These are phyloP conservation scores for Komagataea norvegica DNA, from an alignment of 1,139 yeast species.

Conservation along the genomic window DNA sequence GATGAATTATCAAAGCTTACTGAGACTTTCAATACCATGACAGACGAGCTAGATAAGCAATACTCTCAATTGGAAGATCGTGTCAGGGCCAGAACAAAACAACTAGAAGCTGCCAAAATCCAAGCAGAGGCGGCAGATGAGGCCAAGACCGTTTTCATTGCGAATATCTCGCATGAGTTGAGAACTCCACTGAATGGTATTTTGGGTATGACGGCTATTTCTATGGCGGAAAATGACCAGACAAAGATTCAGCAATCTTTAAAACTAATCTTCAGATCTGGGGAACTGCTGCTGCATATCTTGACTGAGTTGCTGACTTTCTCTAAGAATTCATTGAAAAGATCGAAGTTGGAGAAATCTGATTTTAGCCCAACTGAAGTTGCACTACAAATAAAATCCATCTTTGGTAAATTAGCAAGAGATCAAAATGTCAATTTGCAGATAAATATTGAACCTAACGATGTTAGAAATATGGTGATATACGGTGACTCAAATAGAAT, in stretches of 20 bases:
- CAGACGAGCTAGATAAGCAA: constrained; percentile 79
- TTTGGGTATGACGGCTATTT: constrained; percentile 91
- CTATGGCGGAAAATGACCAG: constrained; percentile 76
- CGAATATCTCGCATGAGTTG: constrained; percentile 92
- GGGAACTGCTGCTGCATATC: constrained; percentile 80
- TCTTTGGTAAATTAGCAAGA: constrained; percentile 78
- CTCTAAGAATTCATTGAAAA: constrained; percentile 82
- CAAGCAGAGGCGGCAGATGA: constrained; percentile 94
- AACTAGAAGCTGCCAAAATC: constrained; percentile 79
- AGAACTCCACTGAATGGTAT: constrained; percentile 95
- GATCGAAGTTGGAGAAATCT: constrained; percentile 77
- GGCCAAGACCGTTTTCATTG: constrained; percentile 91
- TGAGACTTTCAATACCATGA: constrained; percentile 87
- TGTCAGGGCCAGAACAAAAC: constrained; percentile 83
- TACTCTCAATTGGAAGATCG: constrained; percentile 83
- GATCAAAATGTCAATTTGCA: constrained; percentile 68
- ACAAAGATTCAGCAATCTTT: constrained; percentile 62
- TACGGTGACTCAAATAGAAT: constrained; percentile 86
- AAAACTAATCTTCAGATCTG: constrained; percentile 78
- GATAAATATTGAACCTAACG: constrained; percentile 55
- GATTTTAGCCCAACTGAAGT: constrained; percentile 66
- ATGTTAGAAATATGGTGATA: constrained; percentile 55
- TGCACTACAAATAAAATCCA: constrained; percentile 79
- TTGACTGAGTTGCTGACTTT: constrained; percentile 85
- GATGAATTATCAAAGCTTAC: constrained; percentile 88